Base-by-base conservation (phyloP, 306 rosid genomes). In the Quercus wislizeni region DNA sequence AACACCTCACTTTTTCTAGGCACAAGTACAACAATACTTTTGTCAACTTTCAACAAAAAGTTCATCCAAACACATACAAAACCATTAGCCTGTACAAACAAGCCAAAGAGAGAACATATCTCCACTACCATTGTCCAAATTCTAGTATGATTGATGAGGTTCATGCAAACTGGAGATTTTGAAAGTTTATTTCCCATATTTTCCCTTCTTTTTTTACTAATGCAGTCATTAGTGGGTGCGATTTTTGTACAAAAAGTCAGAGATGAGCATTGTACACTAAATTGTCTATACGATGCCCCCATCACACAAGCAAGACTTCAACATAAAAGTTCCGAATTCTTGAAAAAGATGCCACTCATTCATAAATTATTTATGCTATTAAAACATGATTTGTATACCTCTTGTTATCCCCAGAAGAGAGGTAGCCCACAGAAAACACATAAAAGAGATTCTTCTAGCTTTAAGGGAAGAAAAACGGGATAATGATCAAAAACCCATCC, bases 401-500 rank as follows among this genome's bases (percentile, higher is more conserved):
- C 74, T 79, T 82, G 72, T 77, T 79, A 80, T 73, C 76, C 61
- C 58, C 59, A 61, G 74, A 79, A 74, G 69, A 83, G 63, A 83
- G 72, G 43, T 43, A 80, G 74, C 88, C 73, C 86, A 70, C 67
- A 46, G 76, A 80, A 87, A 88, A 88, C 79, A 85, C 73, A 79
- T 69, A 70, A 79, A 69, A 72, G 56, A 72, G 58, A 19, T 75
- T 77, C 71, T 74, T 59, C 82, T 69, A 74, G 52, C 76, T 67
- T 76, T 51, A 17, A 38, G 63, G 58, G 74, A 70, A 65, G 82
- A 11, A 71, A 75, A 77, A 73, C 20, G 74, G 51, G 58, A 85
- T 78, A 82, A 62, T 78, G 76, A 67, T 76, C 75, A 76, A 80
- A 80, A 75, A 75, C 77, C 77, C 85, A 68, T 55, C 18, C 56